Evolutionary conservation across 306 rosid species (phyloP).

Genomic region (Rubus idaeus): DNA sequence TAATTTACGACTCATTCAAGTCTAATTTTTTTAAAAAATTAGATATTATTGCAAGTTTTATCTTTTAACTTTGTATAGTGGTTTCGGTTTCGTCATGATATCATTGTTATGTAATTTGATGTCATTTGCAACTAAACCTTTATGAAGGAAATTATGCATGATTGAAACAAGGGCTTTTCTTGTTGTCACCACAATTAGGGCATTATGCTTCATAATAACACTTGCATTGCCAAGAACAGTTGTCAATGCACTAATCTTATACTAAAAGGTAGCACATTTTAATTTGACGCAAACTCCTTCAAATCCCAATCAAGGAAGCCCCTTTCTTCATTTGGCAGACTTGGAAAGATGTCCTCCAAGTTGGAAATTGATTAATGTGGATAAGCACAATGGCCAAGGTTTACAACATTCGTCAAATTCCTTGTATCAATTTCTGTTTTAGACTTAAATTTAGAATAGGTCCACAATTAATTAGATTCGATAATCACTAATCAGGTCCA

Average conservation of each 20-base stretch:
- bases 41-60: too few species aligned
- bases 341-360: background rate
- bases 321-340: background rate
- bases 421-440: background rate
- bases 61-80: too few species aligned
- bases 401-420: conserved; percentile 1
- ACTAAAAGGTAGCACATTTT: background rate
- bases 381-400: background rate
- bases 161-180: background rate
- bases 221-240: too few species aligned
- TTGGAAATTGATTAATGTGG: background rate
- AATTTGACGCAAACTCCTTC: background rate
- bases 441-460: background rate
- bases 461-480: background rate
- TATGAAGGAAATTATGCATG: background rate
- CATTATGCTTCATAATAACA: too few species aligned
- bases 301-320: background rate
- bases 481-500: background rate
- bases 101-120: background rate
- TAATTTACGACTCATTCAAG: too few species aligned
- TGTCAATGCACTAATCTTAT: too few species aligned
- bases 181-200: background rate
- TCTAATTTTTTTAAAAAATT: too few species aligned
- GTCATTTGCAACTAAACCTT: background rate
- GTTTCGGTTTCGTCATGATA: background rate